Base-by-base conservation (phyloP, 169 alveolate species). In the Plasmodium vivax region DNA sequence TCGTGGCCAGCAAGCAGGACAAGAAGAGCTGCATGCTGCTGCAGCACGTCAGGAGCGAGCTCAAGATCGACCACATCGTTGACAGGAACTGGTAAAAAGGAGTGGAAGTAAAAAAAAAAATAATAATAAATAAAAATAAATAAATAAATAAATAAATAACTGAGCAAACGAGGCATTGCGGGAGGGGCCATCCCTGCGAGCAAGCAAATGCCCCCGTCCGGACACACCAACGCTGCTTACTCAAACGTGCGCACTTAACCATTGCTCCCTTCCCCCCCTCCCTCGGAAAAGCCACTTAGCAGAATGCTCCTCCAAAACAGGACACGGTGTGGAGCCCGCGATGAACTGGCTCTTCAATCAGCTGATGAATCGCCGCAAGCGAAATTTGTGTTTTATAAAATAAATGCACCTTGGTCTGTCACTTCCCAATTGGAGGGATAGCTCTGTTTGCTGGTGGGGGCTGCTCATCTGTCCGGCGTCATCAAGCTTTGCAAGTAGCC, bases 301-400 rank as follows among this genome's bases (percentile, higher is more conserved):
- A 54, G 94, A 77, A 77, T 87, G 94, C 82, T 87, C 94, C 9
- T 87, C 94, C 7, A 87, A 87, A 45, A 87, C 94, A 3, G 94
- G 94, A 5, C 47, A 77, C 45, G 94, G 87, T 38, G 73, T 87
- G 27, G 94, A 87, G 19, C 47, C 85, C 32, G 62, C 88, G 3
- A 87, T 87, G 94, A 87, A 87, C 36, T 87, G 94, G 94, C 51
- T 87, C 14, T 87, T 87, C 71, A 87, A 87, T 34, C 85, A 87
- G 30, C 77, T 87, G 6, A 87, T 87, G 94, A 77, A 75, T 19
- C 77, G 45, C 32, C 54, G 94, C 32, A 75, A 38, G 81, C 77
- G 68, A 30, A 87, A 79, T 56, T 32, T 79, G 30, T 87, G 94
- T 77, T 79, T 87, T 45, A 23, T 83, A n/a, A 62, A 83, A 83